These are phyloP conservation scores for Hansenula anomala DNA, from an alignment of 1,139 yeast genomes.

Conservation along the genomic window DNA sequence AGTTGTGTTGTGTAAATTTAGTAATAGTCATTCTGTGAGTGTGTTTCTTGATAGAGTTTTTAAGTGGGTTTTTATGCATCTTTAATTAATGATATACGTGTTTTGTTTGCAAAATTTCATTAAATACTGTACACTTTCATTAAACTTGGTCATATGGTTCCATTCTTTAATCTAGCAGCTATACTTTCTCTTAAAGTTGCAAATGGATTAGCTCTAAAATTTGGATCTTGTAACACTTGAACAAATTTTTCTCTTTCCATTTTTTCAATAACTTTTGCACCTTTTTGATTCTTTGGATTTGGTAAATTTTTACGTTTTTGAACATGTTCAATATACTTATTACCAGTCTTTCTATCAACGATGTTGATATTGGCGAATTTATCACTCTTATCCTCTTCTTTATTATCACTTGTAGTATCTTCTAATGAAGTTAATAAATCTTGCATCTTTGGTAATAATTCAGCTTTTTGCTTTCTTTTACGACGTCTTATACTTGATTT, in stretches of 20 bases:
- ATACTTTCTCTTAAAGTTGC: constrained; percentile 45
- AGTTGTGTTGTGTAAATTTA: too few species aligned
- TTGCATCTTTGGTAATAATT: constrained; percentile 60
- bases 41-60: too few species aligned
- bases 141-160: constrained; percentile 11
- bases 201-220: constrained; percentile 54
- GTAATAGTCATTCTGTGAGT: too few species aligned
- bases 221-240: constrained; percentile 44
- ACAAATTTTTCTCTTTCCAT: constrained; percentile 54
- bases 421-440: constrained; percentile 53
- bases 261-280: constrained; percentile 48
- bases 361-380: constrained; percentile 11
- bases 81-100: too few species aligned
- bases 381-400: neutral
- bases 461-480: constrained; percentile 58
- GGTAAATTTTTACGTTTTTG: constrained; percentile 44
- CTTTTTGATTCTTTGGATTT: constrained; percentile 52
- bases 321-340: constrained; percentile 14
- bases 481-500: constrained; percentile 64
- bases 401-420: constrained; percentile 18
- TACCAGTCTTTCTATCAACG: constrained; percentile 10
- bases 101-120: too few species aligned
- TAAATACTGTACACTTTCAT: too few species aligned
- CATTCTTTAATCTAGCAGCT: constrained; percentile 7
- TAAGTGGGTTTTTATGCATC: too few species aligned